A percentile compares a stretch with the other conserved stretches of the same genome.
Evolutionary conservation across 1,139 yeast species (phyloP).

Genomic region (Blastobotrys serpentis): DNA sequence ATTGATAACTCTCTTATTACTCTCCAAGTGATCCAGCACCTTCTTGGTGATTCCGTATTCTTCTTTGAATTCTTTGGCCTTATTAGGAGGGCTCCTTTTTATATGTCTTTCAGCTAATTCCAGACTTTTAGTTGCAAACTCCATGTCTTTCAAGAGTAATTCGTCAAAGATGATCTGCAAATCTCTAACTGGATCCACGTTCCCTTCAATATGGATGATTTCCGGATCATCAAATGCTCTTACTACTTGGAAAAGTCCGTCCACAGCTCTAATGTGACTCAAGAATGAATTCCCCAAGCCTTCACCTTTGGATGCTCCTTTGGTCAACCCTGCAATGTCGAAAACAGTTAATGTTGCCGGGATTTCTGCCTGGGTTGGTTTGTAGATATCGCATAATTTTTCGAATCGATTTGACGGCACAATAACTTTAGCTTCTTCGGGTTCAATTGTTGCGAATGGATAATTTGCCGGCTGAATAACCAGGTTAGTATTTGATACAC

Average conservation of each 20-base stretch:
- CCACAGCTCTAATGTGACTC: constrained; percentile 92
- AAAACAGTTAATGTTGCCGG: constrained; percentile 89
- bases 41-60: constrained; percentile 74
- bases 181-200: constrained; percentile 88
- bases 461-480: constrained; percentile 71
- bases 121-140: constrained; percentile 80
- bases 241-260: constrained; percentile 93
- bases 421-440: constrained; percentile 92
- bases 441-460: constrained; percentile 96
- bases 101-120: constrained; percentile 82
- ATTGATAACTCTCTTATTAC: constrained; percentile 83
- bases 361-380: constrained; percentile 66
- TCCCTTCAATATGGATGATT: constrained; percentile 90
- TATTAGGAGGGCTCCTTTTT: constrained; percentile 39
- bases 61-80: constrained; percentile 69
- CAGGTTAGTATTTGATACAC: not conserved
- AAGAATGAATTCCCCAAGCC: constrained; percentile 96
- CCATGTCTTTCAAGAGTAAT: constrained; percentile 89
- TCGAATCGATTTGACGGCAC: constrained; percentile 90
- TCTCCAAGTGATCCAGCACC: constrained; percentile 71
- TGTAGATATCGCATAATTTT: constrained; percentile 61
- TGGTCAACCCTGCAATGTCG: constrained; percentile 94
- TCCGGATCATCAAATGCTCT: constrained; percentile 95
- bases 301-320: constrained; percentile 94
- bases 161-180: constrained; percentile 84